phyloP scores from a whole-genome alignment of 1,284 basidiomycete species.

The Leccinum solheimii region DNA sequence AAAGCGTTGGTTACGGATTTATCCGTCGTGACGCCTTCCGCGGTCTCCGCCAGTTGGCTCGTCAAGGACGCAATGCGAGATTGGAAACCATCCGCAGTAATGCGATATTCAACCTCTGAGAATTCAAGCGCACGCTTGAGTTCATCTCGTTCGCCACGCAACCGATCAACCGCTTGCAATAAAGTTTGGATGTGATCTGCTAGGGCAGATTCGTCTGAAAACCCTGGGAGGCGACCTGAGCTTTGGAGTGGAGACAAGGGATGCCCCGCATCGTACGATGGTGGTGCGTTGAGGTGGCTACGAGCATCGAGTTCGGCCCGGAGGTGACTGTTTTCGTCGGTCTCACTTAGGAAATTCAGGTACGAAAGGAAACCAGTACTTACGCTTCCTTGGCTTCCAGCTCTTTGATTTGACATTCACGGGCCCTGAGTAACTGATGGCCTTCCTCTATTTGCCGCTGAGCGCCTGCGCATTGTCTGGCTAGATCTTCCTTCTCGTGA shows the following conservation, averaged over 20 bases:
- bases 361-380: conserved; percentile 9
- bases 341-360: conserved; percentile 1
- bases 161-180: conserved; percentile 60
- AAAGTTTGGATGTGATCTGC: conserved; percentile 52
- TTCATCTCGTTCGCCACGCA: conserved; percentile 70
- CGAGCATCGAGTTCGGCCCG: conserved; percentile 20
- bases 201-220: conserved; percentile 38
- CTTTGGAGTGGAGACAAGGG: conserved; percentile 1
- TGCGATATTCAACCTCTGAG: conserved; percentile 67
- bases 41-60: conserved; percentile 18
- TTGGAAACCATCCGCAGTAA: conserved; percentile 62
- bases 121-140: conserved; percentile 70
- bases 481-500: conserved; percentile 31
- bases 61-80: conserved; percentile 33
- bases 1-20: neutral
- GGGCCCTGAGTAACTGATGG: conserved; percentile 15
- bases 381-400: conserved; percentile 25
- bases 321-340: conserved; percentile 21
- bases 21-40: neutral
- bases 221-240: neutral
- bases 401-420: conserved; percentile 25
- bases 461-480: conserved; percentile 13
- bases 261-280: conserved; percentile 2
- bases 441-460: conserved; percentile 17
- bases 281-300: neutral